Base-by-base conservation (phyloP, 2,329 filamentous ascomycete genomes). In the Exophiala xenobiotica region DNA sequence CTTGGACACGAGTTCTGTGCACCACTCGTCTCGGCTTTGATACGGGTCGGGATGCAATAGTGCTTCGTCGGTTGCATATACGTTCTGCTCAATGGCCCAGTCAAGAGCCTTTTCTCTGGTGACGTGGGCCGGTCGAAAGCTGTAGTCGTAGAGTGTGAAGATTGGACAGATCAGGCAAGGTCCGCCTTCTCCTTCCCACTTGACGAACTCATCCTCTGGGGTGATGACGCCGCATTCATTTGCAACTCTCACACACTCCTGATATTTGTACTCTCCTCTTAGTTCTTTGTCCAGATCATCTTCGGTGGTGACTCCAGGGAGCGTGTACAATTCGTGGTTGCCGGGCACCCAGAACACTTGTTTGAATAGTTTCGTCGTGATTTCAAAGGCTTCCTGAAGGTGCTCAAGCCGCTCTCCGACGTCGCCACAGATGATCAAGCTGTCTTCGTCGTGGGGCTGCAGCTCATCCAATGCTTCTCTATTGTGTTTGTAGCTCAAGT, bases 91-190 rank as follows among this genome's bases (percentile, higher is more conserved):
- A 50, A 56, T 54, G 3, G 60, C 60, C 60, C 60, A 62, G 8
- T 57, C 54, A 22, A 62, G 44, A 2, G 78, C 78, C 16, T 69
- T 65, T 50, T 77, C 77, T 29, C 75, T 65, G 20, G 68, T 65
- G 6, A 82, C 71, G 39, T 78, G 59, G 1, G 64, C 68, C 0
- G 79, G 79, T 0, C 78, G 70, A 64, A 81, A 82, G 54, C 71
- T 77, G 65, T 82, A 82, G 65, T 82, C 79, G 68, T 82, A 82
- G 11, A 82, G 68, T 1, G 79, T 81, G 68, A 82, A 82, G 43
- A 80, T 73, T 24, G 77, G 79, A 24, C 75, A 77, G 33, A 82
- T 72, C 29, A 82, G 53, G 4, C 68, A 75, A 4, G 74, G 74
- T 3, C 70, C 69, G 18, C 73, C 75, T 6, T 73, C 70, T n/a